Evolutionary conservation across 441 rosid species (phyloP), one percentile per base, ranked within the genome.

Genomic region (Omphalea diandra): DNA sequence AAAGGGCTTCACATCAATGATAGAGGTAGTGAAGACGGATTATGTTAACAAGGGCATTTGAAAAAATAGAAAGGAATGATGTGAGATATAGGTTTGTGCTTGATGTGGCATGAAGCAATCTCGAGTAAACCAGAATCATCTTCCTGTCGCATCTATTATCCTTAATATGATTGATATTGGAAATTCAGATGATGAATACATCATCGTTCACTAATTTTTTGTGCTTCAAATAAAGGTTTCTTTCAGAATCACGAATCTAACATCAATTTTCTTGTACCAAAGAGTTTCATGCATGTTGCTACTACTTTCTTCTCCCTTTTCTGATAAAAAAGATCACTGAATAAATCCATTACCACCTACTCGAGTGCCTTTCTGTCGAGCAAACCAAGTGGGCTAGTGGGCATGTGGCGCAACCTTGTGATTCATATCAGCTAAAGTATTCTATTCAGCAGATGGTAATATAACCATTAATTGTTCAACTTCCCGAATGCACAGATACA

Each of bases 21-120:
- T 82, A 18, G 91, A 85, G 64, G 68, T 71, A 35, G 73, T 83
- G 65, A 76, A 82, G 76, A 69, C 76, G 68, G 84, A 82, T 50
- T 77, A 76, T 15, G 68, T 77, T 44, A 79, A 78, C 73, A 17
- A 80, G 70, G 70, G 85, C 86, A 38, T 74, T 82, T 61, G 80
- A 82, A 69, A 76, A 83, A 67, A 79, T 79, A 67, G 84, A 77
- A 69, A 79, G 29, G 79, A 87, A 83, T 58, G 87, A 83, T 54
- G 84, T 73, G 17, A 75, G 83, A 64, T 74, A 76, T 24, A 73
- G 86, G 75, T 82, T 84, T 57, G 86, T 83, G 57, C 63, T 77
- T 20, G 86, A 85, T 41, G 80, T 75, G 33, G 83, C 80, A 2
- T 78, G 83, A 65, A 75, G 82, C 74, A 72, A 80, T 53, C 74